A percentile compares a stretch with the other conserved stretches of the same genome.
These are phyloP conservation scores for Porcisia deanei DNA, from an alignment of 208 protist species.

Conservation along the genomic window DNA sequence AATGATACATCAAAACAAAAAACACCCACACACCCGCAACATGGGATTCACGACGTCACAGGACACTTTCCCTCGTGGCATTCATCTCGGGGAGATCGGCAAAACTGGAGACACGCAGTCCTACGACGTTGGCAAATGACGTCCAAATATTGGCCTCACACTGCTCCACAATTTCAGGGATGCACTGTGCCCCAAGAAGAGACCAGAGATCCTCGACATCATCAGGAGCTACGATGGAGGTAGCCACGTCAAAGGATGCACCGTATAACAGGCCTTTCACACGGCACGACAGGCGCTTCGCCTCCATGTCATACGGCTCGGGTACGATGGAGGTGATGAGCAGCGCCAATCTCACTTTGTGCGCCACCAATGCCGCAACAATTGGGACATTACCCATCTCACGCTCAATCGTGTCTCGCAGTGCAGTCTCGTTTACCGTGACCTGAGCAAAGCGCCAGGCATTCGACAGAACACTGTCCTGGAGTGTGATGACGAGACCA, in stretches of 20 bases:
- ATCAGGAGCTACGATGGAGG: constrained; percentile 17
- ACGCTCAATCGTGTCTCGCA: constrained; percentile 30
- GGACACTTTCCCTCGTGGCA: neutral
- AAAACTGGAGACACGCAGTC: constrained; percentile 13
- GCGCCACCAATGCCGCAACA: constrained; percentile 44
- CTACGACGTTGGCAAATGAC: constrained; percentile 67
- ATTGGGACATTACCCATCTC: constrained; percentile 45
- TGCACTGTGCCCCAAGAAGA: constrained; percentile 13
- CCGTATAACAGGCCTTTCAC: constrained; percentile 71
- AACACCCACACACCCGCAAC: neutral
- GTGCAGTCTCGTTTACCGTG: constrained; percentile 15
- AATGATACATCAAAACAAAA: too few relatives aligned
- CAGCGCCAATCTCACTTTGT: constrained; percentile 46
- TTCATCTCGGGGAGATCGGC: neutral
- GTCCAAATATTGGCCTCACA: constrained; percentile 74
- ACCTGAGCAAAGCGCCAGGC: constrained; percentile 32
- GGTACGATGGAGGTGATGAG: constrained; percentile 44
- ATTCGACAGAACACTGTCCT: constrained; percentile 35
- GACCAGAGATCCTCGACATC: constrained; percentile 24
- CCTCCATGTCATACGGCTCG: constrained; percentile 35
- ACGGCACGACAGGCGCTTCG: constrained; percentile 33
- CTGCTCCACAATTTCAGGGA: constrained; percentile 71
- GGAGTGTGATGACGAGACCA: constrained; percentile 30
- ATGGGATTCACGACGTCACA: neutral
- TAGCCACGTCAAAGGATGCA: constrained; percentile 58